Conservation (phyloP, 2,329 filamentous ascomycete species). For the Fusarium sp. region DNA sequence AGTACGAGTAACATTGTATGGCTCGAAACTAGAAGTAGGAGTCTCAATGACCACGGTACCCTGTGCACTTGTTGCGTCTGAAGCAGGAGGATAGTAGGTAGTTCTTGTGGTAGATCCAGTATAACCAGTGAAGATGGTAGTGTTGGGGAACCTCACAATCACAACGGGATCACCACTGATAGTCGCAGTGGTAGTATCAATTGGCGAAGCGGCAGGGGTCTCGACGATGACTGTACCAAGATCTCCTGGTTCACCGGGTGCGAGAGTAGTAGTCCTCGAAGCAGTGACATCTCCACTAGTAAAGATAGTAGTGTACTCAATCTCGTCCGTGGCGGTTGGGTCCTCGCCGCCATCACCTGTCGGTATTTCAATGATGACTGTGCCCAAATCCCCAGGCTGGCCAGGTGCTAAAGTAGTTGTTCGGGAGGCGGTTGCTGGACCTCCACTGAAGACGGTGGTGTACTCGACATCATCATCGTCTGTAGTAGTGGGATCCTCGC, state of each 20-base stretch:
- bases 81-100: background rate
- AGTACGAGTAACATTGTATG: conserved; percentile 1
- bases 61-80: background rate
- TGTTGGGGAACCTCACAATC: background rate
- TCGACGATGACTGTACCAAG: background rate
- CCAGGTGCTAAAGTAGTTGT: conserved; percentile 10
- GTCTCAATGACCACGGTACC: conserved; percentile 11
- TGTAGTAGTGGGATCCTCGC: no score
- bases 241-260: background rate
- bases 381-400: background rate
- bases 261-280: background rate
- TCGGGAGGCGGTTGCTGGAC: background rate
- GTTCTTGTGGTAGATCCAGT: background rate
- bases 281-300: background rate
- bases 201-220: background rate
- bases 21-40: background rate
- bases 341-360: background rate
- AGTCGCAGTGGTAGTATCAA: background rate
- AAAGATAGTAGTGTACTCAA: background rate
- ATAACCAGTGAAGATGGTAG: background rate
- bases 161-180: background rate
- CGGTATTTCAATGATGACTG: background rate
- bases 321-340: background rate
- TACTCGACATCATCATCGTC: no score
- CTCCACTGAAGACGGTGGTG: background rate